Evolutionary conservation across 2,329 filamentous ascomycete species (phyloP).

Genomic region (Aspergillus persii): DNA sequence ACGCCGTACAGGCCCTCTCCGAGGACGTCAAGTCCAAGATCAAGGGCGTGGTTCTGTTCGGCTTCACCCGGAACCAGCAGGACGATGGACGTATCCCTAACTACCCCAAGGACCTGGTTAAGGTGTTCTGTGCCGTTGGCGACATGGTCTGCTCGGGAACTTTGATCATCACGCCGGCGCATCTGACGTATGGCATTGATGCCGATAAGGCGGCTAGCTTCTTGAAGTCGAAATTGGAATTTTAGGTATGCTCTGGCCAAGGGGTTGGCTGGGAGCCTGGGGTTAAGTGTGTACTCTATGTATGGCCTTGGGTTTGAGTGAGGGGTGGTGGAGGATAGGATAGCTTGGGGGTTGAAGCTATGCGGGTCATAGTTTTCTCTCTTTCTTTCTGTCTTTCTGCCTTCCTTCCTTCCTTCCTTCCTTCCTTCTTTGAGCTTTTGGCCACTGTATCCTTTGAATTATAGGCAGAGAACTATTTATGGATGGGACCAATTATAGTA

Average conservation of each 20-base stretch:
- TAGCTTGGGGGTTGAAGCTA: no score
- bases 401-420: no score
- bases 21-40: conserved; percentile 27
- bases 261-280: not conserved
- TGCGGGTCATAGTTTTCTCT: no score
- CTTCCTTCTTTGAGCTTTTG: no score
- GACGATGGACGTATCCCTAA: conserved; percentile 17
- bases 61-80: conserved; percentile 25
- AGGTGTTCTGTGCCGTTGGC: conserved; percentile 18
- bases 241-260: not conserved
- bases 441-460: no score
- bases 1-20: conserved; percentile 37
- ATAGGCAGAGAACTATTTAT: no score
- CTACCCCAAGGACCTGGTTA: conserved; percentile 17
- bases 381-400: no score
- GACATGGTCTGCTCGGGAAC: conserved; percentile 19
- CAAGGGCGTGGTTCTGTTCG: conserved; percentile 44
- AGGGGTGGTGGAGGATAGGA: no score
- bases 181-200: conserved; percentile 17
- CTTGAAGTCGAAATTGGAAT: conserved; percentile 8
- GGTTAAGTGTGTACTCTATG: no score
- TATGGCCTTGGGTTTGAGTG: no score
- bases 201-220: conserved; percentile 14
- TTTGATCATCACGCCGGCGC: conserved; percentile 14
- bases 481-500: no score